Base-by-base conservation (phyloP, 108 stramenopile species). In the Epipyxis sp. region DNA sequence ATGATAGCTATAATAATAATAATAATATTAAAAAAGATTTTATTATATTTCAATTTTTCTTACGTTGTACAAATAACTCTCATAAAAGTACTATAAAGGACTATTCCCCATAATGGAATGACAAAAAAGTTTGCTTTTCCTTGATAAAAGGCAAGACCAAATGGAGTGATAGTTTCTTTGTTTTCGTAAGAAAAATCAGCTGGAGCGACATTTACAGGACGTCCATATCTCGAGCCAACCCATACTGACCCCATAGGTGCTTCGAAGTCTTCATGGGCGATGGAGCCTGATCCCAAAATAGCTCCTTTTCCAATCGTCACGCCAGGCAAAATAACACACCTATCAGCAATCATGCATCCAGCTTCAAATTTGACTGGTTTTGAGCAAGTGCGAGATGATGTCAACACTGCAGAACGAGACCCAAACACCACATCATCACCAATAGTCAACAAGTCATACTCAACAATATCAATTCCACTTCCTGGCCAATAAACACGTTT, bases 351-450 rank as follows among this genome's bases (percentile, higher is more conserved):
- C 65, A 67, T 67, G 6, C 13, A 6, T 13, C 65, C 65, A 39
- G 6, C 65, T 43, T 67, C 65, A 43, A 67, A 43, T 6, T 13
- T 20, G 20, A 67, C 65, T 67, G 6, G 6, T 20, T 43, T 67
- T 13, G 13, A 13, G 20, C 42, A 43, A 42, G 37, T 67, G 6
- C 13, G 6, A 43, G 65, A 67, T 13, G 65, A 67, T 6, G 65
- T 67, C 13, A 67, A 13, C 6, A 67, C 42, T 6, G 20, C 65
- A 42, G 13, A 13, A 13, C 65, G 6, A 6, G 65, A 67, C 13
- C 65, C 65, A 67, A 67, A 67, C 20, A 67, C 65, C 6, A 67
- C 65, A 43, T 67, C 65, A 67, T 67, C 20, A 39, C 65, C 65
- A 20, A 67, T 20, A 6, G 6, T 20, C 6, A 67, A 20, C 6